Conservation (phyloP, 2,329 filamentous ascomycete genomes). For the Apiospora sp. region DNA sequence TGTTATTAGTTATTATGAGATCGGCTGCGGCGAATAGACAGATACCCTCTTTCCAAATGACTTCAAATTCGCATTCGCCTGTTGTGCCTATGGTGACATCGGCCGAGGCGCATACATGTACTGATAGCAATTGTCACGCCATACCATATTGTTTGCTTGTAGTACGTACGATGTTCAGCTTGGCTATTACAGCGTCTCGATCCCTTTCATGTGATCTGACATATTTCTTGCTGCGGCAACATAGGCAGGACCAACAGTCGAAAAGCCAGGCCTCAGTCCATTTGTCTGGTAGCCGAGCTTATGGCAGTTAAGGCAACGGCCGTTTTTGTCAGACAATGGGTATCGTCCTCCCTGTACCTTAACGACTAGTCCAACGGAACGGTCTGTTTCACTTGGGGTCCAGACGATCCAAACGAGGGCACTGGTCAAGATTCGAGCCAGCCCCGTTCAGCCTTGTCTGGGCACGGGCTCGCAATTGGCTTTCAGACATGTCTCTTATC, state of each 20-base stretch:
- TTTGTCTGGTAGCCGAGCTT: neutral
- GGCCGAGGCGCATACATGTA: neutral
- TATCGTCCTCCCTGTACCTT: neutral
- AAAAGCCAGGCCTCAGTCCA: neutral
- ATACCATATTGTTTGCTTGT: neutral
- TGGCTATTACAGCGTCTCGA: neutral
- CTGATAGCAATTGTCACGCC: neutral
- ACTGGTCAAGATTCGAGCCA: neutral
- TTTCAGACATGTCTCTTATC: neutral
- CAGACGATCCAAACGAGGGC: neutral
- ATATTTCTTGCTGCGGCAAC: neutral
- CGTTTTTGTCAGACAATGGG: neutral
- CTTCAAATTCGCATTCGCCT: neutral
- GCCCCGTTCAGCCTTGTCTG: slow-evolving; percentile 6
- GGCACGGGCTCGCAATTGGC: neutral
- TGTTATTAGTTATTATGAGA: slow-evolving; percentile 11
- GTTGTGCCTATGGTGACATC: neutral
- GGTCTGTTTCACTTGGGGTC: neutral
- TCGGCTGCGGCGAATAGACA: slow-evolving; percentile 5
- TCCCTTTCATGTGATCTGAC: neutral
- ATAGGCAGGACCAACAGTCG: neutral
- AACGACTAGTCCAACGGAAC: neutral
- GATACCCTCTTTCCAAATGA: neutral
- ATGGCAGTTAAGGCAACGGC: neutral
- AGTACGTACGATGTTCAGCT: neutral